These are phyloP conservation scores for Phaseolus lunatus DNA, from an alignment of 306 rosid genomes.

Conservation along the genomic window DNA sequence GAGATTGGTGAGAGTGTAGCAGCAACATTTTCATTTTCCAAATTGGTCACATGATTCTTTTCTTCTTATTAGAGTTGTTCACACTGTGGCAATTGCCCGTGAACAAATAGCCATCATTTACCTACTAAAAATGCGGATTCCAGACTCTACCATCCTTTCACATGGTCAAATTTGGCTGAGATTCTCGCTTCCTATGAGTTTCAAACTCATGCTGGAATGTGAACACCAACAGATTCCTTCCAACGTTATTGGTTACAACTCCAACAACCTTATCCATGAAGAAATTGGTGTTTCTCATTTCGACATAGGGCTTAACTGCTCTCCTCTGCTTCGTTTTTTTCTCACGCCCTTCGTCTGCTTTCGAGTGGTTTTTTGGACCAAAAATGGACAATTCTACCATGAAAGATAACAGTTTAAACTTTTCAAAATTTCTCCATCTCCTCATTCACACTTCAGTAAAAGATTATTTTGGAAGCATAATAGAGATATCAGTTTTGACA, in stretches of 20 bases:
- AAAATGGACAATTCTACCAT: no score
- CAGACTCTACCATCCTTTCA: background rate
- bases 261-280: background rate
- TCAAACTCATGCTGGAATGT: background rate
- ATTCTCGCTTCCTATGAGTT: background rate
- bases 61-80: constrained; percentile 32
- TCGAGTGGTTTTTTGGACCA: no score
- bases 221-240: background rate
- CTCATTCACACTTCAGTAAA: no score
- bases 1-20: constrained; percentile 36
- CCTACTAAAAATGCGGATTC: background rate
- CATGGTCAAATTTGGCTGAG: background rate
- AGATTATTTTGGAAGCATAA: no score
- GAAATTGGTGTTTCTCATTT: background rate
- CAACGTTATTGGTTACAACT: background rate
- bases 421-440: no score
- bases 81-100: constrained; percentile 22
- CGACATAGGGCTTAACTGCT: background rate
- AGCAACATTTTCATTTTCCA: constrained; percentile 24
- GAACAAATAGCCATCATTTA: background rate
- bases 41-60: constrained; percentile 32
- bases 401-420: no score
- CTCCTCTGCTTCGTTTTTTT: background rate
- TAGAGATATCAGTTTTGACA: no score
- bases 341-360: background rate